phyloP scores from a whole-genome alignment of 257 asterid genomes.

The Gentiana dahurica region DNA sequence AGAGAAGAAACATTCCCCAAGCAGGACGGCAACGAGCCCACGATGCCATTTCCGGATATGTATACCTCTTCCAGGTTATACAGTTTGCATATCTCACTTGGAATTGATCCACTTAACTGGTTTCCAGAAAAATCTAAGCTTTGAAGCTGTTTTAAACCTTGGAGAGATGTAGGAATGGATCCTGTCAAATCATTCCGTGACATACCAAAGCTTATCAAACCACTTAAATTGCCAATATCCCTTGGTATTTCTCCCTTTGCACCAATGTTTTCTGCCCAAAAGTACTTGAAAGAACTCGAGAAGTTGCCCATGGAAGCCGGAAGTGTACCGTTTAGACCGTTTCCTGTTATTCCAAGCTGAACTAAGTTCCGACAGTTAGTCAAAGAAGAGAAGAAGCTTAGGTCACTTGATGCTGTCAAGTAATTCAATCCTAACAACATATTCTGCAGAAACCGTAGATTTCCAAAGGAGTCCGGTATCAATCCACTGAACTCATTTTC shows the following conservation, averaged over 20 bases:
- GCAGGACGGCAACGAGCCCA: not conserved
- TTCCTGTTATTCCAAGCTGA: not conserved
- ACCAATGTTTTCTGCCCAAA: not conserved
- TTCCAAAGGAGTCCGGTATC: not conserved
- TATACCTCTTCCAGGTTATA: not conserved
- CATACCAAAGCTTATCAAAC: not conserved
- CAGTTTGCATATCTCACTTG: not conserved
- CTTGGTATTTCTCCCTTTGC: not conserved
- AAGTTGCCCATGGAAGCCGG: not conserved
- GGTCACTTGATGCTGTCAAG: not conserved
- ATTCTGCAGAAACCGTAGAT: not conserved
- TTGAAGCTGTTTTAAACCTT: not conserved
- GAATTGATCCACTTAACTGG: slow-evolving; percentile 1
- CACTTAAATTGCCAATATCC: not conserved
- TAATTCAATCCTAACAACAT: not conserved
- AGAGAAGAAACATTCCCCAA: not conserved
- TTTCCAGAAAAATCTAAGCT: not conserved
- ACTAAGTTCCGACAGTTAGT: not conserved
- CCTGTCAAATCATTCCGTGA: slow-evolving; percentile 1
- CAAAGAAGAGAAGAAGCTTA: not conserved
- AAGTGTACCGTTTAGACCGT: not conserved
- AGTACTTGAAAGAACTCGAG: not conserved
- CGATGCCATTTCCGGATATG: not conserved
- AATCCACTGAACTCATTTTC: not conserved
- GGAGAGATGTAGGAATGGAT: not conserved